These are phyloP conservation scores for Apophysomyces trapeziformis DNA, from an alignment of 371 early-diverging fungal species.

Conservation along the genomic window DNA sequence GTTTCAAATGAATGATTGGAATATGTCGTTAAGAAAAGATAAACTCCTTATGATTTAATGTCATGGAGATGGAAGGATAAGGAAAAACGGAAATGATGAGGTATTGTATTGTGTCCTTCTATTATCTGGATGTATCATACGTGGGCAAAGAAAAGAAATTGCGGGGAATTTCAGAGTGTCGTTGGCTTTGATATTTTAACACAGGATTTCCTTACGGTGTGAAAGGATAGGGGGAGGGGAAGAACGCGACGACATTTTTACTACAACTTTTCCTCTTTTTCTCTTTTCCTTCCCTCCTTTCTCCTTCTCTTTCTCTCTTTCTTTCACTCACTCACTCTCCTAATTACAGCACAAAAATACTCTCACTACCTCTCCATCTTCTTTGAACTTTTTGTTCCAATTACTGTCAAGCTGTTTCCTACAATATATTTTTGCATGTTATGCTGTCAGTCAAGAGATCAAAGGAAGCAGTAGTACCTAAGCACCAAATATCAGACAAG, in stretches of 20 bases:
- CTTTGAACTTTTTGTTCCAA: background rate
- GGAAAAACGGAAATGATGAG: background rate
- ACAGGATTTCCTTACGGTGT: background rate
- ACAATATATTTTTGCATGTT: background rate
- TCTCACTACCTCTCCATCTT: background rate
- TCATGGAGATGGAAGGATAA: background rate
- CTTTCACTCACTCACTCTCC: background rate
- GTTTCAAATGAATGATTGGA: background rate
- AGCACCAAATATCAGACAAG: background rate
- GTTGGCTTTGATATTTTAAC: slow-evolving; percentile 9
- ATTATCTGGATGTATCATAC: too few relatives aligned
- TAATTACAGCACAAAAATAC: too few relatives aligned
- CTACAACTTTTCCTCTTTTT: slow-evolving; percentile 1
- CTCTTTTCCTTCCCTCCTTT: slow-evolving; percentile 5
- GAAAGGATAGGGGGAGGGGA: slow-evolving; percentile 1
- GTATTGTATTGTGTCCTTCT: too few relatives aligned
- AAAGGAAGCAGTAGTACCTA: background rate
- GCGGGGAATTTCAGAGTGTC: slow-evolving; percentile 5
- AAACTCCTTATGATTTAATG: background rate
- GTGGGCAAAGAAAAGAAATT: background rate
- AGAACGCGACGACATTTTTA: slow-evolving; percentile 9
- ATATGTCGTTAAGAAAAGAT: background rate
- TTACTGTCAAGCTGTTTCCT: background rate
- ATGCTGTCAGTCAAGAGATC: slow-evolving; percentile 9
- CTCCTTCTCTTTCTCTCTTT: background rate